These are phyloP conservation scores for Mycosphaerelloides madeirae DNA, from an alignment of 2,329 filamentous ascomycete species.

Conservation along the genomic window DNA sequence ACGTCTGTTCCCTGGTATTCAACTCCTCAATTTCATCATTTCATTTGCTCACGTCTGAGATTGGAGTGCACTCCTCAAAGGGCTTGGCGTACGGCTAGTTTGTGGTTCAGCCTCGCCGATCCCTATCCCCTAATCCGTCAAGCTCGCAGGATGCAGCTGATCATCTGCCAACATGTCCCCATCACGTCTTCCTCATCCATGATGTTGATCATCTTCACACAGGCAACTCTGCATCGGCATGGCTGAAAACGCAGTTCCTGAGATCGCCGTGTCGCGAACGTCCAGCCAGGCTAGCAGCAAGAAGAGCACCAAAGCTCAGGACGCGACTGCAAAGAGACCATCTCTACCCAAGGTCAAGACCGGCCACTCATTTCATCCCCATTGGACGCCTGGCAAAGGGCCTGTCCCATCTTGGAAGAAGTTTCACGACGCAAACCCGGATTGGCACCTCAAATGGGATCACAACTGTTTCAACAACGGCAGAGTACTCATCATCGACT, in stretches of 20 bases:
- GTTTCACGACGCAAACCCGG: slow-evolving; percentile 10
- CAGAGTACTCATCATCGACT: slow-evolving; percentile 50
- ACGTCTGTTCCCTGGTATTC: too few relatives aligned
- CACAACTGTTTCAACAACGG: slow-evolving; percentile 29
- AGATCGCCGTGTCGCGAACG: slow-evolving; percentile 11
- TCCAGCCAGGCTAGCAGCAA: slow-evolving; percentile 11
- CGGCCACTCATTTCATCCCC: slow-evolving; percentile 3
- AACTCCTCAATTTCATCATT: too few relatives aligned
- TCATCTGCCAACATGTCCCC: too few relatives aligned
- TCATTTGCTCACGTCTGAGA: too few relatives aligned
- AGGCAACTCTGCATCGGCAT: too few relatives aligned
- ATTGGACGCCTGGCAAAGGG: slow-evolving; percentile 11
- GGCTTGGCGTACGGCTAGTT: too few relatives aligned
- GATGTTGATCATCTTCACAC: too few relatives aligned
- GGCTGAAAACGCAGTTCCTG: background rate
- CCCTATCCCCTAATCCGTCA: too few relatives aligned
- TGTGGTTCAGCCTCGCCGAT: too few relatives aligned
- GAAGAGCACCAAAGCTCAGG: slow-evolving; percentile 2
- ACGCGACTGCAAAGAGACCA: background rate
- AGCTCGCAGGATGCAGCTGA: too few relatives aligned
- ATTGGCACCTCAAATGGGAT: slow-evolving; percentile 21
- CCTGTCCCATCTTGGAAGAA: slow-evolving; percentile 10
- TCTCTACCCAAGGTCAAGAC: slow-evolving; percentile 10
- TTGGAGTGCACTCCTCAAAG: too few relatives aligned
- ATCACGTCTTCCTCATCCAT: too few relatives aligned